These are phyloP conservation scores for Akanthomyces muscarius DNA, from an alignment of 2,329 filamentous ascomycete species.

Conservation along the genomic window DNA sequence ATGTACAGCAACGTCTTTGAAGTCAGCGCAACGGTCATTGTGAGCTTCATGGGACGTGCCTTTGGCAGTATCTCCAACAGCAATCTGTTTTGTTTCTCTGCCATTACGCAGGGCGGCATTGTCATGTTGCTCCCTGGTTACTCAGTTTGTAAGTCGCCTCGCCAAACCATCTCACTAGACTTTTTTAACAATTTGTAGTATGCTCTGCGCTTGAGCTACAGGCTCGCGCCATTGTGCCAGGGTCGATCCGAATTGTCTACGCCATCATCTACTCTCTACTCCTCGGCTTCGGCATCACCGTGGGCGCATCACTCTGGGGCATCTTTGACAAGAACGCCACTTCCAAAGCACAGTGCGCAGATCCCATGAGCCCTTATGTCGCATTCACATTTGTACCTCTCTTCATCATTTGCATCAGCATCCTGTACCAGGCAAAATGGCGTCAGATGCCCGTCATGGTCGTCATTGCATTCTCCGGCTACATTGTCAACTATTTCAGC, in stretches of 20 bases:
- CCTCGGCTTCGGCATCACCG: slow-evolving; percentile 68
- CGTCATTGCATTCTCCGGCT: slow-evolving; percentile 67
- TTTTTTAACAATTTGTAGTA: slow-evolving; percentile 26
- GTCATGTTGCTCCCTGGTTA: slow-evolving; percentile 64
- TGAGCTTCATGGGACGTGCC: slow-evolving; percentile 58
- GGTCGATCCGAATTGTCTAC: slow-evolving; percentile 70
- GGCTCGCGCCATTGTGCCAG: slow-evolving; percentile 64
- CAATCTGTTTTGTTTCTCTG: slow-evolving; percentile 60
- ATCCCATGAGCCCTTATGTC: slow-evolving; percentile 40
- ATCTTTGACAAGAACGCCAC: slow-evolving; percentile 54
- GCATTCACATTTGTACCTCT: slow-evolving; percentile 69
- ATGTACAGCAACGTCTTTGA: slow-evolving; percentile 66
- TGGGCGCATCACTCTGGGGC: slow-evolving; percentile 61
- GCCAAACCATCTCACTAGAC: neutral
- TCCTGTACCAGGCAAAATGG: slow-evolving; percentile 79
- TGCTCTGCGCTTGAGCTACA: slow-evolving; percentile 59
- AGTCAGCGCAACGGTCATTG: slow-evolving; percentile 56
- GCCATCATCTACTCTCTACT: slow-evolving; percentile 71
- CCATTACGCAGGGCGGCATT: slow-evolving; percentile 61
- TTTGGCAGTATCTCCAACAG: slow-evolving; percentile 55
- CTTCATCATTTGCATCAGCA: slow-evolving; percentile 68
- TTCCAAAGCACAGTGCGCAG: slow-evolving; percentile 37
- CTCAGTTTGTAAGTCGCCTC: slow-evolving; percentile 46
- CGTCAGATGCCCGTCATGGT: slow-evolving; percentile 77
- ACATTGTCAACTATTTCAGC: slow-evolving; percentile 72